Conservation (phyloP, 176 grass and related monocot species). For the Puya raimondii region DNA sequence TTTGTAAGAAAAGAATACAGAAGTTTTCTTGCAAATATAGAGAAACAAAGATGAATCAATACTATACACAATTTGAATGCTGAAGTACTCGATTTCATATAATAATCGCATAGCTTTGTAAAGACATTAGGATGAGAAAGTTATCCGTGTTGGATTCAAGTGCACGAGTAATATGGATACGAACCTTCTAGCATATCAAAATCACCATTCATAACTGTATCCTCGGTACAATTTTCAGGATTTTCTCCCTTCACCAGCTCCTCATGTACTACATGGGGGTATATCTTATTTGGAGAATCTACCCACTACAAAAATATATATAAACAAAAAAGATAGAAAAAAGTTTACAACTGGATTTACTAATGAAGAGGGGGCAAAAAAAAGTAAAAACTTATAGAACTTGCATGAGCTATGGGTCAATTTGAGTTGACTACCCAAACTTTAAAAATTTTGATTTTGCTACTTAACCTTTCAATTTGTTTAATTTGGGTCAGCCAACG, state of each 20-base stretch:
- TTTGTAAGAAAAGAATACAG: too few relatives aligned
- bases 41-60: too few relatives aligned
- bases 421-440: too few relatives aligned
- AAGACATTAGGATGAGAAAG: not conserved
- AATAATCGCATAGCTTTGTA: too few relatives aligned
- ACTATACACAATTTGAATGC: too few relatives aligned
- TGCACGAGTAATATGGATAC: not conserved
- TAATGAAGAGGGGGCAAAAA: not conserved
- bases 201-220: constrained; percentile 16
- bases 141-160: not conserved
- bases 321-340: constrained; percentile 5
- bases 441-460: too few relatives aligned
- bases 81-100: too few relatives aligned
- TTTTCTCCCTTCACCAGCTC: constrained; percentile 63
- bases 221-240: constrained; percentile 31
- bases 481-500: too few relatives aligned
- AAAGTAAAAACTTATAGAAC: not conserved
- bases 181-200: constrained; percentile 70
- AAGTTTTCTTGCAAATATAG: too few relatives aligned
- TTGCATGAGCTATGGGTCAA: too few relatives aligned
- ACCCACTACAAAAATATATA: constrained; percentile 48
- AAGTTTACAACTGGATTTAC: not conserved
- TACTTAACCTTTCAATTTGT: too few relatives aligned
- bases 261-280: constrained; percentile 90
- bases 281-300: constrained; percentile 52